These are phyloP conservation scores for Thecamonas trahens DNA, from an alignment of 78 protist genomes.

Conservation along the genomic window DNA sequence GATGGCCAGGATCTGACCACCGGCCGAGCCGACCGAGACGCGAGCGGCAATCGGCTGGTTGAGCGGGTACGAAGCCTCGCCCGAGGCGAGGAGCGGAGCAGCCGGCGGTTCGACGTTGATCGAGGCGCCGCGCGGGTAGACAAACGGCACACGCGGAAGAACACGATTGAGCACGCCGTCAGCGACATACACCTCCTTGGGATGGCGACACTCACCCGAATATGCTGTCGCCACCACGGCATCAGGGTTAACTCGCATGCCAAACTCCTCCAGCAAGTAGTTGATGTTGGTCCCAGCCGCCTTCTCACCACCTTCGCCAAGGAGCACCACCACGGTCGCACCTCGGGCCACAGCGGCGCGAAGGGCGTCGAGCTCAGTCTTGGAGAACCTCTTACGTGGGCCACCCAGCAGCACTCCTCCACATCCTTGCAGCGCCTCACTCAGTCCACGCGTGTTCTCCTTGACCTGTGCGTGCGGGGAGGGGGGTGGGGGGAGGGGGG, in stretches of 20 bases:
- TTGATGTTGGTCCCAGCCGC: conserved; percentile 36
- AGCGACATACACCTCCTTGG: conserved; percentile 42
- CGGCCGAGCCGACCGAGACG: too few relatives aligned
- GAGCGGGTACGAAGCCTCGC: conserved; percentile 57
- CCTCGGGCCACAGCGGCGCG: conserved; percentile 20
- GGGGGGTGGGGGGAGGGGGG: too few relatives aligned
- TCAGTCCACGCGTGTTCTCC: too few relatives aligned
- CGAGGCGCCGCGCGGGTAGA: conserved; percentile 67
- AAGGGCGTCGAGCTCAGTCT: conserved; percentile 35
- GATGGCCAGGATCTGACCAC: too few relatives aligned
- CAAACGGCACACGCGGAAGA: conserved; percentile 41
- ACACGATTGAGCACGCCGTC: conserved; percentile 37
- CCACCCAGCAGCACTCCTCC: too few relatives aligned
- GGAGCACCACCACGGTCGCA: conserved; percentile 35
- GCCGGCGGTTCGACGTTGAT: conserved; percentile 73
- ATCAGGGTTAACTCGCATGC: conserved; percentile 66
- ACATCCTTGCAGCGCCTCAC: too few relatives aligned
- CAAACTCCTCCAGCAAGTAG: conserved; percentile 38
- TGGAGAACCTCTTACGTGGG: too few relatives aligned
- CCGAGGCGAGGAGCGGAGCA: conserved; percentile 55
- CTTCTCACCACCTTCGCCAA: conserved; percentile 56
- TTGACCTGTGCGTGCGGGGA: too few relatives aligned
- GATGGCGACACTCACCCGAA: conserved; percentile 54
- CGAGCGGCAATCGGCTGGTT: conserved; percentile 54
- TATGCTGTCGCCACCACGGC: conserved; percentile 48